Percentiles rank a stretch among this genome's conserved stretches.
These are phyloP conservation scores for Lichenothelia convexa DNA, from an alignment of 495 filamentous ascomycete species.

Conservation along the genomic window DNA sequence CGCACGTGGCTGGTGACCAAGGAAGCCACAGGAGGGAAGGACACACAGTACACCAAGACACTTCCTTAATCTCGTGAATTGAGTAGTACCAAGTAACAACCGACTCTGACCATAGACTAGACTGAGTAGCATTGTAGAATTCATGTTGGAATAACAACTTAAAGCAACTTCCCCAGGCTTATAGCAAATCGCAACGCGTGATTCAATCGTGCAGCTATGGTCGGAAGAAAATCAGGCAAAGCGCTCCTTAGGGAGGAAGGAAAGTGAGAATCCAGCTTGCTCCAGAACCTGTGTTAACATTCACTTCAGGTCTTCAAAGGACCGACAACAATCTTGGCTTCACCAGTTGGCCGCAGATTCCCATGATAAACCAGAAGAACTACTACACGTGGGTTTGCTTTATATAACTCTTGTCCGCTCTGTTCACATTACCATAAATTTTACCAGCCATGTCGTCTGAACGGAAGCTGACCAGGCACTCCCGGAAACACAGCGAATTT, in stretches of 20 bases:
- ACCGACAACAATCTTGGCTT: slow-evolving; percentile 96
- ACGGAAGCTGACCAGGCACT: too few species aligned
- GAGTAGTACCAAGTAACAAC: too few species aligned
- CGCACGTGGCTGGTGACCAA: too few species aligned
- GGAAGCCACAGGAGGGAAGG: too few species aligned
- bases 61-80: too few species aligned
- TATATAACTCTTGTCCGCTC: not conserved
- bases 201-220: slow-evolving; percentile 21
- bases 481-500: slow-evolving; percentile 47
- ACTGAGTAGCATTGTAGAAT: too few species aligned
- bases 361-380: slow-evolving; percentile 96
- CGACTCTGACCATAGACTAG: too few species aligned
- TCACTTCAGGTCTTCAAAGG: slow-evolving; percentile 61
- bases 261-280: slow-evolving; percentile 14
- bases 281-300: slow-evolving; percentile 4
- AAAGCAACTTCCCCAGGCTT: too few species aligned
- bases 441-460: not conserved
- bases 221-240: slow-evolving; percentile 25
- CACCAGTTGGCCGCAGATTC: slow-evolving; percentile 80
- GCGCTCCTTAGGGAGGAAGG: slow-evolving; percentile 21
- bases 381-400: slow-evolving; percentile 78
- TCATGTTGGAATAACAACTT: too few species aligned
- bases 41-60: too few species aligned
- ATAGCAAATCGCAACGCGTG: too few species aligned
- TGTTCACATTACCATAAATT: not conserved